Evolutionary conservation across 345 rosid genomes (phyloP), one percentile per base, ranked within the genome.

Genomic region (Eucalyptus grandis): DNA sequence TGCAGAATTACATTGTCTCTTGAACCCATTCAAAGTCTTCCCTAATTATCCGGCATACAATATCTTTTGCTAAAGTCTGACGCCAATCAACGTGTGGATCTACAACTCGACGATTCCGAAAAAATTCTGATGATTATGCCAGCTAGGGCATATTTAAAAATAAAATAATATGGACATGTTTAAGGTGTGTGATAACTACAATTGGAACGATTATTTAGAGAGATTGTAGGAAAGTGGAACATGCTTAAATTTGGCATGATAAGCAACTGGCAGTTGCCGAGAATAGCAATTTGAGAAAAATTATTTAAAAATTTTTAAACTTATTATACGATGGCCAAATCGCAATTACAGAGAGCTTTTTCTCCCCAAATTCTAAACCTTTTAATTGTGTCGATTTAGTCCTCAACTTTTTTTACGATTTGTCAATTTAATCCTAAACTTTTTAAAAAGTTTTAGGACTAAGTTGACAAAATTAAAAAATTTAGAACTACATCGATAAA

Each of bases 331-430:
- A 10, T 9, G 12, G 13, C 62, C 27, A 56, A 56, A 22, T 9
- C 1, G 1, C 11, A 53, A 19, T 1, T 53, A 21, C 1, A 0
- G 0, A 53, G 58, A 19, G 26, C 11, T 53, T 1, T 53, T 53
- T 4, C 4, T 53, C 11, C 11, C 0, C 11, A 1, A 19, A 2
- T 53, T 53, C 2, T 53, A 21, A 56, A 56, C 1, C 5, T 24
- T 56, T 24, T 13, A 24, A 56, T 24, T 56, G 0, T 24, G 30
- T 5, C 0, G 1, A 56, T 56, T 56, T 24, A 56, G 2, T 56
- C 2, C 0, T 56, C 2, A 5, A 24, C 3, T 24, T 56, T 56
- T 56, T 56, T 56, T 9, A 24, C 1, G 6, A 10, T 56, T 56
- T 56, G 14, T 0, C 6, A 56, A 56, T 10, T 9, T 24, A 56